These are phyloP conservation scores for Eimeria nieschulzi DNA, from an alignment of 169 alveolate genomes.

Conservation along the genomic window DNA sequence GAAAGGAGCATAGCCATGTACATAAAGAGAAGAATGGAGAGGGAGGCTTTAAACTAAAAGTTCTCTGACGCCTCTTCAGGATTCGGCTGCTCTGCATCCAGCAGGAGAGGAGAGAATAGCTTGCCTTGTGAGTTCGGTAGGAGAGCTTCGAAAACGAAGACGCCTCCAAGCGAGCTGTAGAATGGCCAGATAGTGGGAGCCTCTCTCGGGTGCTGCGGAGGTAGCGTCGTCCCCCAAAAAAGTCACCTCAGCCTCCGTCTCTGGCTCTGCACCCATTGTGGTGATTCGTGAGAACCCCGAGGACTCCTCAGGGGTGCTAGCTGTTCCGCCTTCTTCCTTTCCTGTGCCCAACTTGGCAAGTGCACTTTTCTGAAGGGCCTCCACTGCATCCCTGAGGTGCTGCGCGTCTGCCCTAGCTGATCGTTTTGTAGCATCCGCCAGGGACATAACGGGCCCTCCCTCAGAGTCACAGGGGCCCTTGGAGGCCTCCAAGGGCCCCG, in stretches of 20 bases:
- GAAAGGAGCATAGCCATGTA: neutral
- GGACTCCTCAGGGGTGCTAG: slow-evolving; percentile 5
- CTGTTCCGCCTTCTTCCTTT: neutral
- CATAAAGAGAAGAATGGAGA: neutral
- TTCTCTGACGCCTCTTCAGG: too few species aligned
- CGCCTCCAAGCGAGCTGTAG: slow-evolving; percentile 62
- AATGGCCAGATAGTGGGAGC: neutral
- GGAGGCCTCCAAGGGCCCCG: neutral
- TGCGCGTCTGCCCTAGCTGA: slow-evolving; percentile 70
- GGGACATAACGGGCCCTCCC: slow-evolving; percentile 38
- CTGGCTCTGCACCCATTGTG: slow-evolving; percentile 49
- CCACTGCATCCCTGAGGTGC: slow-evolving; percentile 63
- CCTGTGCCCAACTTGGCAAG: slow-evolving; percentile 58
- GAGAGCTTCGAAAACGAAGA: slow-evolving; percentile 48
- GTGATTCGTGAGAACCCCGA: slow-evolving; percentile 30
- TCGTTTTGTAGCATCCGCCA: slow-evolving; percentile 49
- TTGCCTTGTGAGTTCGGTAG: slow-evolving; percentile 48
- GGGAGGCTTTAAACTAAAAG: neutral
- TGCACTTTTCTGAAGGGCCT: slow-evolving; percentile 59
- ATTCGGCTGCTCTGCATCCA: too few species aligned
- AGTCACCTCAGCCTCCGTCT: neutral
- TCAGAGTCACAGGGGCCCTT: neutral
- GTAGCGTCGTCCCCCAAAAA: neutral
- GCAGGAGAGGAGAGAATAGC: neutral
- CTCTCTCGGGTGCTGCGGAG: neutral